These are phyloP conservation scores for Boletus patriciae DNA, from an alignment of 768 basidiomycete species.

Conservation along the genomic window DNA sequence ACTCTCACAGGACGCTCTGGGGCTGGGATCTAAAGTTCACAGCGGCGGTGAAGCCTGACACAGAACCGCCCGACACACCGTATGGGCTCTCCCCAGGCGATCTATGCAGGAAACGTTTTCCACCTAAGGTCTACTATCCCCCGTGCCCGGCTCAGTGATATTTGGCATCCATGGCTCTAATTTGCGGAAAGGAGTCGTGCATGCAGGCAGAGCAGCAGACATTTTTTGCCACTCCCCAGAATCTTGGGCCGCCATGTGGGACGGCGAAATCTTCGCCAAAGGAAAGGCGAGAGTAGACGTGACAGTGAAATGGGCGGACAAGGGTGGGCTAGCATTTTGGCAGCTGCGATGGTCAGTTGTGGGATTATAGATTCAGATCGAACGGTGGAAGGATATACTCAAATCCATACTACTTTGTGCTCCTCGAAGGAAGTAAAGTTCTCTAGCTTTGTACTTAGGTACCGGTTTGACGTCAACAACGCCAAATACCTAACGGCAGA, in stretches of 20 bases:
- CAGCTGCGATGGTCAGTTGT: neutral
- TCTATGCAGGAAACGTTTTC: conserved; percentile 51
- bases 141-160: conserved; percentile 16
- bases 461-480: conserved; percentile 9
- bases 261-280: conserved; percentile 33
- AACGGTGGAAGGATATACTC: no score
- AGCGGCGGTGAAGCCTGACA: neutral
- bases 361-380: no score
- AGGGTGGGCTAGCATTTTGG: neutral
- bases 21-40: conserved; percentile 11
- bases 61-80: neutral
- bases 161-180: neutral
- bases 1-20: neutral
- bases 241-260: conserved; percentile 39
- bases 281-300: conserved; percentile 6
- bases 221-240: conserved; percentile 8
- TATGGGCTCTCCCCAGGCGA: conserved; percentile 41
- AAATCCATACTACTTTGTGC: no score
- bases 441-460: no score
- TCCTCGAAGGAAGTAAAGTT: no score
- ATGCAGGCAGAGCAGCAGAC: neutral
- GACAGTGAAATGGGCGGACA: neutral
- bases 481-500: conserved; percentile 15
- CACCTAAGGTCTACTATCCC: conserved; percentile 32
- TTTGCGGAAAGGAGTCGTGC: neutral